Evolutionary conservation across 2,329 filamentous ascomycete genomes (phyloP), one percentile per base, ranked within the genome.

Genomic region (Pseudogymnoascus verrucosus): DNA sequence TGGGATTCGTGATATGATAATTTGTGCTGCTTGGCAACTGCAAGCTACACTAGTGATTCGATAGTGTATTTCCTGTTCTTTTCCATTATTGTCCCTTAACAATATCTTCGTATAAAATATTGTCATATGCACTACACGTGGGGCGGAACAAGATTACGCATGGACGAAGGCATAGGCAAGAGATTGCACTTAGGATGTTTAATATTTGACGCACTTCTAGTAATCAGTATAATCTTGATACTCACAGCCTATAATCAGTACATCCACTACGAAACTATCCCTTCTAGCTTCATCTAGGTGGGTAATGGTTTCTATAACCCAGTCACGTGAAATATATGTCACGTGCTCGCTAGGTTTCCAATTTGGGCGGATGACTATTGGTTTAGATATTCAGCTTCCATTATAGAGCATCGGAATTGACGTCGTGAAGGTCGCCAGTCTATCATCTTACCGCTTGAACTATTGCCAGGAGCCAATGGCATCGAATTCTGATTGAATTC

Each of bases 401-500:
- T 57, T 3, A 57, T 57, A 57, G n/a, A 57, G 51, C 51, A 57
- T 34, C 51, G 28, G 1, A 19, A 57, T 14, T 57, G 51, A 7
- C 51, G 21, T 57, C 51, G 28, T 57, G 28, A 34, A 34, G 28
- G 51, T 57, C 28, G 51, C 51, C n/a, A 57, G 34, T 34, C n/a
- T 57, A 57, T 34, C 51, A 31, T 57, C 51, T 57, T 57, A 34
- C 28, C 51, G 51, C 51, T 34, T 16, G 51, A 34, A 57, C 51
- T 10, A 16, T 19, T 57, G n/a, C 10, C 16, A 57, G 51, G 51
- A 3, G 28, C 51, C 51, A 57, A 57, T 57, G 51, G 51, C 51
- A 57, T 57, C 5, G 28, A 14, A 21, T 34, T 57, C 28, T 19
- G n/a, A 57, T 19, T 57, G 10, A 57, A 19, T 34, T 14, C n/a